Evolutionary conservation across 257 asterid species (phyloP).

Genomic region (Galeopsis tetrahit): DNA sequence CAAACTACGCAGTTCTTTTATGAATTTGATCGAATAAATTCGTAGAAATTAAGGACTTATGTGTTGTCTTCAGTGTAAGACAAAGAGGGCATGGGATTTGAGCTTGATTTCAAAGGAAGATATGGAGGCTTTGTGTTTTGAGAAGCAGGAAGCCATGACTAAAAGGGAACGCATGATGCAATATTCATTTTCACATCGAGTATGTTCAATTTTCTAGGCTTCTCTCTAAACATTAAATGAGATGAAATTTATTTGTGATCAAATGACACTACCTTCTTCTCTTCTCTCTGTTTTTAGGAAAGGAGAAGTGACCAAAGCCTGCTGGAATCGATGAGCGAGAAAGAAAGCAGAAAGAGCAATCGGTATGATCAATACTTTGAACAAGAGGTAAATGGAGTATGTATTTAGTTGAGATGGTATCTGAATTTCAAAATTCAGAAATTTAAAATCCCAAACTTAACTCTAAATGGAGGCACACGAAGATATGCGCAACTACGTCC

Average conservation of each 20-base stretch:
- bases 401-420: constrained; percentile 75
- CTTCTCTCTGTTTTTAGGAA: constrained; percentile 48
- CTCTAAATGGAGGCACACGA: neutral
- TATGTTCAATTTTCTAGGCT: constrained; percentile 24
- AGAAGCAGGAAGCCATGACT: constrained; percentile 61
- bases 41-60: neutral
- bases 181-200: constrained; percentile 80
- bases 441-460: too few species aligned
- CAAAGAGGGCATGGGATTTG: constrained; percentile 63
- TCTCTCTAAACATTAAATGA: neutral
- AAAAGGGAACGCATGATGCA: constrained; percentile 80
- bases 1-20: neutral
- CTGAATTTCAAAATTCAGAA: constrained; percentile 40
- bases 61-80: constrained; percentile 43
- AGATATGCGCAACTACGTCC: neutral
- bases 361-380: constrained; percentile 45
- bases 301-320: constrained; percentile 52
- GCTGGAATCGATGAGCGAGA: constrained; percentile 46
- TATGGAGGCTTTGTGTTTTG: constrained; percentile 56
- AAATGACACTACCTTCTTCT: constrained; percentile 22
- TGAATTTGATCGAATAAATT: neutral
- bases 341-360: constrained; percentile 51
- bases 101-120: constrained; percentile 56
- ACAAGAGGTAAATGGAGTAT: constrained; percentile 52
- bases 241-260: neutral